Evolutionary conservation across 1,284 basidiomycete genomes (phyloP).

Genomic region (Ganoderma multipileum): DNA sequence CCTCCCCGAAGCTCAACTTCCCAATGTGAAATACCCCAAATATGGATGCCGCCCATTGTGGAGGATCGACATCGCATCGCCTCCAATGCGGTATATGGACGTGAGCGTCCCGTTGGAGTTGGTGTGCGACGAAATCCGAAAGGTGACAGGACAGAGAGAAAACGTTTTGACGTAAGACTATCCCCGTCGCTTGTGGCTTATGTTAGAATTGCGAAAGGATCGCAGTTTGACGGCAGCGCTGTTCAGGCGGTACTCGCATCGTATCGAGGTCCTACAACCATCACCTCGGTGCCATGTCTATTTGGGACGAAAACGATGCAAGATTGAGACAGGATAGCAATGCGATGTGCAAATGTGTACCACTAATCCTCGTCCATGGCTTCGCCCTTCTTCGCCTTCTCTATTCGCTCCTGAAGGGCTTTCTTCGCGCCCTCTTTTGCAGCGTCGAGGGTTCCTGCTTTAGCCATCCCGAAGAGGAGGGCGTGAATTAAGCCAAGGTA

Average conservation of each 20-base stretch:
- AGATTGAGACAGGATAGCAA: conserved; percentile 6
- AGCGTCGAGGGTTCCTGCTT: conserved; percentile 60
- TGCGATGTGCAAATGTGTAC: conserved; percentile 13
- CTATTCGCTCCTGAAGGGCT: conserved; percentile 59
- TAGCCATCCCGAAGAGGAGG: conserved; percentile 71
- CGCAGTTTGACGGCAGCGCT: not conserved
- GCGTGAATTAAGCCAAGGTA: conserved; percentile 82
- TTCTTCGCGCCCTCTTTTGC: conserved; percentile 56
- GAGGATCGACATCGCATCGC: not conserved
- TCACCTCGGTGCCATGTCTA: not conserved
- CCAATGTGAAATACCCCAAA: not conserved
- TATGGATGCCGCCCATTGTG: not conserved
- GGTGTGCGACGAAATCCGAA: not conserved
- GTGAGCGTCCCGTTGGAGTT: not conserved
- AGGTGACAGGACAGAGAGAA: not conserved
- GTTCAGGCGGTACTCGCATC: not conserved
- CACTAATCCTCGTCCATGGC: conserved; percentile 59
- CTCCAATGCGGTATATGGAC: not conserved
- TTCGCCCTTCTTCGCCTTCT: conserved; percentile 55
- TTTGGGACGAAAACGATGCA: not conserved
- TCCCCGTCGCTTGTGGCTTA: not conserved
- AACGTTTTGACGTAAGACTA: not conserved
- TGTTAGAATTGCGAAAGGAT: not conserved
- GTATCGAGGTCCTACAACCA: not conserved
- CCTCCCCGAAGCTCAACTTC: not conserved